Evolutionary conservation across 2,329 filamentous ascomycete genomes (phyloP).

Genomic region (Calonectria crousiana): DNA sequence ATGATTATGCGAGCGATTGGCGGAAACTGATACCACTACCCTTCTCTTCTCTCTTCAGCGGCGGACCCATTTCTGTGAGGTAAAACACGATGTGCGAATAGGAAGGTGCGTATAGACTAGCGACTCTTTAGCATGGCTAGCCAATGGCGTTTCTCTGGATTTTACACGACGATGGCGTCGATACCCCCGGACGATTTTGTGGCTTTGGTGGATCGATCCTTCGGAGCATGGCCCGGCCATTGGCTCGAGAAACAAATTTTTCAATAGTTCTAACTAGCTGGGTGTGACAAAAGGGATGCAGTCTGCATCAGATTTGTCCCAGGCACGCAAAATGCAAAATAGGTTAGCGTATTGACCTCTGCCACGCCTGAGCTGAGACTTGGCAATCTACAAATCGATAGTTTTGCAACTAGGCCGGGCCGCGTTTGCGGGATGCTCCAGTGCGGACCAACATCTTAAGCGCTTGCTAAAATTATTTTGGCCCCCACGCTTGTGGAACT

Average conservation of each 20-base stretch:
- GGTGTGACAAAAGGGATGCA: background rate
- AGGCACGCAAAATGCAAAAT: background rate
- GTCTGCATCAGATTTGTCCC: background rate
- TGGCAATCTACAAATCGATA: background rate
- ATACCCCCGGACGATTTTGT: background rate
- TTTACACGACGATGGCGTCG: background rate
- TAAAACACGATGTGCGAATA: background rate
- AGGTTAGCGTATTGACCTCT: background rate
- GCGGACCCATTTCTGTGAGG: background rate
- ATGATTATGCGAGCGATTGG: background rate
- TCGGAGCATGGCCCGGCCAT: background rate
- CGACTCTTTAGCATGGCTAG: background rate
- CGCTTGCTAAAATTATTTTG: background rate
- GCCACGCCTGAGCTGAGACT: background rate
- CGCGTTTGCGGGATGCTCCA: background rate
- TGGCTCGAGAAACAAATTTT: background rate
- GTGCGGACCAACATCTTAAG: background rate
- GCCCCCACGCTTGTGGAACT: background rate
- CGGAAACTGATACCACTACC: background rate
- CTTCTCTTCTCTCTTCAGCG: background rate
- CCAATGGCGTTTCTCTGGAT: background rate
- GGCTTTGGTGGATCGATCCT: background rate
- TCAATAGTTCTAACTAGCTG: background rate
- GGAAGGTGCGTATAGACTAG: background rate
- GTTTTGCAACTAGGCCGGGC: background rate